Conservation (phyloP, 257 asterid genomes). For the Solanum phureja region DNA sequence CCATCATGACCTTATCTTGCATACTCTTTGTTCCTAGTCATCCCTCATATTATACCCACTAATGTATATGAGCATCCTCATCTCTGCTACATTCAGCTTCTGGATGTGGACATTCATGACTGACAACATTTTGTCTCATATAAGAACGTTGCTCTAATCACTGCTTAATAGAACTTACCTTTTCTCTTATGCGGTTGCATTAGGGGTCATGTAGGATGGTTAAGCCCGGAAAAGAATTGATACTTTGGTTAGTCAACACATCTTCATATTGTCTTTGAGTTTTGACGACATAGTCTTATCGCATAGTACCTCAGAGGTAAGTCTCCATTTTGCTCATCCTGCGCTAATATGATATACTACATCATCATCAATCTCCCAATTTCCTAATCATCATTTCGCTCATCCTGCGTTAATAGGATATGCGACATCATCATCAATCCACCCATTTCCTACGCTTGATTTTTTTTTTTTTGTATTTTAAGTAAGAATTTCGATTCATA, state of each 20-base stretch:
- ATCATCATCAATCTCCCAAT: background rate
- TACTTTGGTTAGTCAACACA: background rate
- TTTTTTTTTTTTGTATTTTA: background rate
- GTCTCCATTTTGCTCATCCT: background rate
- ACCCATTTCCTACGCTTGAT: background rate
- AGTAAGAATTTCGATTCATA: background rate
- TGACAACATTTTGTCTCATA: background rate
- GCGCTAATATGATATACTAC: background rate
- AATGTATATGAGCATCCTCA: background rate
- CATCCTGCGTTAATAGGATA: background rate
- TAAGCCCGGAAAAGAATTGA: background rate
- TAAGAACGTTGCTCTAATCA: background rate
- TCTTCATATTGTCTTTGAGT: background rate
- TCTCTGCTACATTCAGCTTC: background rate
- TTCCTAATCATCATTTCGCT: background rate
- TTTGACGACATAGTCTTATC: background rate
- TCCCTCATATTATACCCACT: background rate
- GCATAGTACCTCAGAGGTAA: background rate
- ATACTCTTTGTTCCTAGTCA: background rate
- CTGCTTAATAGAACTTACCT: background rate
- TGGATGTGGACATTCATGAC: accelerated
- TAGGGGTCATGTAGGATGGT: background rate
- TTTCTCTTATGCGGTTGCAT: background rate
- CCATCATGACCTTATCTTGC: background rate
- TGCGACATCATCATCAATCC: background rate